Evolutionary conservation across 257 asterid species (phyloP).

Genomic region (Thymus mandschuricus): DNA sequence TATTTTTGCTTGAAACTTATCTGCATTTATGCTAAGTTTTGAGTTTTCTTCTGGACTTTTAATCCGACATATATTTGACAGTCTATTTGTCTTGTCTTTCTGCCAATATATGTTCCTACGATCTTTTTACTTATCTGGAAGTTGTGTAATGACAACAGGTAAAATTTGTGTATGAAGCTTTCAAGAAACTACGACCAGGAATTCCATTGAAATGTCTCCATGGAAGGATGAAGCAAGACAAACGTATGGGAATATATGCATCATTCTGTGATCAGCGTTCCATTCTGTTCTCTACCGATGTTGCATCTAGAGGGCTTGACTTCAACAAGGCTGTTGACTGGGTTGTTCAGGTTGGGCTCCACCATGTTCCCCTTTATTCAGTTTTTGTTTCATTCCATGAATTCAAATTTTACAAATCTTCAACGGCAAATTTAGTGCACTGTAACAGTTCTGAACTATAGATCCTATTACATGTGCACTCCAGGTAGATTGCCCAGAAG

Average conservation of each 20-base stretch:
- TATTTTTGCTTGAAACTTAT: background rate
- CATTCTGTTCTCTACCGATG: constrained; percentile 82
- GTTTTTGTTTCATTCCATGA: background rate
- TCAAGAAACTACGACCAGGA: constrained; percentile 97
- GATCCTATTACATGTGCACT: constrained; percentile 30
- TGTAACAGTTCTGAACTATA: background rate
- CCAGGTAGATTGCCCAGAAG: constrained; percentile 97
- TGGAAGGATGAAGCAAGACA: constrained; percentile 93
- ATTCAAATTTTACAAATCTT: constrained; percentile 2
- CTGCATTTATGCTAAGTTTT: constrained; percentile 8
- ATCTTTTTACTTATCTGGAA: constrained; percentile 30
- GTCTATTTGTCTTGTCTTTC: no score
- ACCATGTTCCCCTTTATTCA: background rate
- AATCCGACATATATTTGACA: background rate
- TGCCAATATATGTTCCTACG: background rate
- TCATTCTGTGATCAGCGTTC: constrained; percentile 76
- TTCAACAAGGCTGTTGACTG: constrained; percentile 89
- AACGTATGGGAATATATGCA: constrained; percentile 74
- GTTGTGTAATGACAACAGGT: constrained; percentile 52
- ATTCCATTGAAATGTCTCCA: constrained; percentile 83
- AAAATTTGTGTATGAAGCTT: constrained; percentile 74
- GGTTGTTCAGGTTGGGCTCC: constrained; percentile 89
- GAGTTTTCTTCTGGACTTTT: background rate
- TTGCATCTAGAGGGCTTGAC: constrained; percentile 96
- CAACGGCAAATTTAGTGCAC: background rate